Conservation (phyloP, 2,329 filamentous ascomycete species). For the Aspergillus udagawae region DNA sequence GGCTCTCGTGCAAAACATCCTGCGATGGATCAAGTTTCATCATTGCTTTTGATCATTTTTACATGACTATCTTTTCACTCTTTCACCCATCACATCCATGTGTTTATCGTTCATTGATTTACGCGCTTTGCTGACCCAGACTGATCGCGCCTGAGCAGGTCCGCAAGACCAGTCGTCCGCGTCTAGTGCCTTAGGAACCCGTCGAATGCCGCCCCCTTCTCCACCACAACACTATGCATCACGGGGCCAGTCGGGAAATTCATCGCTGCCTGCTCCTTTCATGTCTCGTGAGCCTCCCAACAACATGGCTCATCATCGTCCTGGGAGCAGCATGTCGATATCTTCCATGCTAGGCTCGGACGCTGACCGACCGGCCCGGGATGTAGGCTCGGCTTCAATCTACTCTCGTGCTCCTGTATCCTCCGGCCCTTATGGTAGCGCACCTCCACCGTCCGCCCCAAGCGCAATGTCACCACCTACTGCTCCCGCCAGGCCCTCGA, state of each 20-base stretch:
- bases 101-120: not conserved
- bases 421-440: conserved; percentile 29
- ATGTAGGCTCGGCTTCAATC: conserved; percentile 43
- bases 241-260: conserved; percentile 38
- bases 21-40: not conserved
- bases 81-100: not conserved
- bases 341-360: conserved; percentile 65
- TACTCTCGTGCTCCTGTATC: conserved; percentile 44
- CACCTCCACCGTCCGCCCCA: conserved; percentile 29
- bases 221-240: conserved; percentile 47
- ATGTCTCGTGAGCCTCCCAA: conserved; percentile 54
- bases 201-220: conserved; percentile 50
- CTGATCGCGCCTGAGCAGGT: conserved; percentile 13
- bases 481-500: conserved; percentile 39
- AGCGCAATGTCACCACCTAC: conserved; percentile 43
- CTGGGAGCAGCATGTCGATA: conserved; percentile 67
- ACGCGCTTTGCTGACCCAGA: conserved; percentile 11
- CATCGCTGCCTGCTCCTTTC: conserved; percentile 35
- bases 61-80: not conserved
- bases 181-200: conserved; percentile 31
- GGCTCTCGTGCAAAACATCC: not conserved
- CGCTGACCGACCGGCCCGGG: conserved; percentile 44
- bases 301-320: conserved; percentile 51
- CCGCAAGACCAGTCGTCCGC: conserved; percentile 31
- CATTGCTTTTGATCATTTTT: not conserved